A percentile compares a stretch with the other conserved stretches of the same genome.
Conservation (phyloP, 352 stramenopile genomes). For the Blastocystis sp. region DNA sequence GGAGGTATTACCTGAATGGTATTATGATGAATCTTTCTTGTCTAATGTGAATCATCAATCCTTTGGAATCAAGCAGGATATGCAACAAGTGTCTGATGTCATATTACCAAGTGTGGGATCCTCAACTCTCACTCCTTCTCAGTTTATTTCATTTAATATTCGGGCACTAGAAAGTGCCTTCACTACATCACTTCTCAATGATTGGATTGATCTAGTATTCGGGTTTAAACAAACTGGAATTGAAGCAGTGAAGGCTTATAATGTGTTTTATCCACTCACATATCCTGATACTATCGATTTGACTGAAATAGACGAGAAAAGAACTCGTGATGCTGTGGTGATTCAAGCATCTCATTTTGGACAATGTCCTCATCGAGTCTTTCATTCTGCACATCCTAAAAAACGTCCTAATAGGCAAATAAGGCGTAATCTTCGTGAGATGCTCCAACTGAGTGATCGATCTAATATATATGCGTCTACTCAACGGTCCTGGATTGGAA, state of each 20-base stretch:
- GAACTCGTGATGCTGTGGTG: neutral
- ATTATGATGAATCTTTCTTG: conserved; percentile 87
- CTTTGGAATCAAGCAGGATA: conserved; percentile 84
- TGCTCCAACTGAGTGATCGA: neutral
- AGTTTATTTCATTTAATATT: conserved; percentile 90
- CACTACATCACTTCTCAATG: conserved; percentile 89
- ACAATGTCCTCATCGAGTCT: conserved; percentile 73
- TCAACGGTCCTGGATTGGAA: neutral
- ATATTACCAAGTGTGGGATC: neutral
- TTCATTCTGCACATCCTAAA: neutral
- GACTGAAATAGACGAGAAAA: conserved; percentile 70
- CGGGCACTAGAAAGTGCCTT: conserved; percentile 93
- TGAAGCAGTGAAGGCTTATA: conserved; percentile 86
- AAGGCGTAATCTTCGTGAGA: neutral
- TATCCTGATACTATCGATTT: conserved; percentile 89
- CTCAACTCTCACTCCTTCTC: conserved; percentile 77
- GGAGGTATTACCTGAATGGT: conserved; percentile 95
- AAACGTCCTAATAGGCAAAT: neutral
- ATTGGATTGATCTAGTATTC: conserved; percentile 99
- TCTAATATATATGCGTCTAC: neutral
- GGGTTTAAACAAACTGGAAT: conserved; percentile 91
- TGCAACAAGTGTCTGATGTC: conserved; percentile 35
- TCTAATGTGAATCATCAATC: conserved; percentile 89
- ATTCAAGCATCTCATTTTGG: conserved; percentile 96
- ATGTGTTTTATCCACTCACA: conserved; percentile 95